phyloP scores from a whole-genome alignment of 495 filamentous ascomycete species.

The Pseudotulostoma volvatum region DNA sequence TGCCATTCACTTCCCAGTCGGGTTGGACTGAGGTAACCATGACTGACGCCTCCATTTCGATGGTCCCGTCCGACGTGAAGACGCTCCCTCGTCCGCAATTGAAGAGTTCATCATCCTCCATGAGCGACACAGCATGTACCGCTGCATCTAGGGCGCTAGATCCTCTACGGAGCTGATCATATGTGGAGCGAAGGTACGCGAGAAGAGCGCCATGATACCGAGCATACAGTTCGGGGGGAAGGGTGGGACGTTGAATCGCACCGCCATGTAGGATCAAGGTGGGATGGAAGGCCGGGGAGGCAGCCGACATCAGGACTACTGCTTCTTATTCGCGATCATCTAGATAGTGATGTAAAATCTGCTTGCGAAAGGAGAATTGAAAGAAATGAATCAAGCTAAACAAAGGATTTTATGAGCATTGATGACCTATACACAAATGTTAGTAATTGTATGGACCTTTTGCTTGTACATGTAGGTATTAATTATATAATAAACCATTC shows the following conservation, averaged over 20 bases:
- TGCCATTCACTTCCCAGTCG: background rate
- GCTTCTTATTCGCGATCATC: no score
- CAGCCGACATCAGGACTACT: no score
- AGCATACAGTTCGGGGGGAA: constrained; percentile 43
- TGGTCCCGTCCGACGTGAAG: constrained; percentile 65
- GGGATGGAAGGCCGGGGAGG: constrained; percentile 29
- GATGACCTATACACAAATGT: no score
- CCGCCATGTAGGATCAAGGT: constrained; percentile 79
- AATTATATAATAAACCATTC: no score
- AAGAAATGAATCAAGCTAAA: no score
- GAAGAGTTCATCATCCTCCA: constrained; percentile 74
- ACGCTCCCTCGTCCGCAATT: constrained; percentile 77
- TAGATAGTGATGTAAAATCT: no score
- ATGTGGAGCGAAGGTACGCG: constrained; percentile 36
- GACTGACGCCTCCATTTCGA: constrained; percentile 79
- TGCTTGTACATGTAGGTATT: no score
- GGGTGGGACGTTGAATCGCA: constrained; percentile 51
- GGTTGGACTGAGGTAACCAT: constrained; percentile 48
- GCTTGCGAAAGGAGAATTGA: no score
- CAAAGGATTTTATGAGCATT: no score
- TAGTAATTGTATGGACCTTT: no score
- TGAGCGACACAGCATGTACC: constrained; percentile 54
- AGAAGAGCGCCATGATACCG: constrained; percentile 48
- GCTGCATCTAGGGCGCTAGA: constrained; percentile 51
- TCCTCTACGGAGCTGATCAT: constrained; percentile 24